Conservation (phyloP, 2,329 filamentous ascomycete genomes). For the Pseudocercospora crystallina region DNA sequence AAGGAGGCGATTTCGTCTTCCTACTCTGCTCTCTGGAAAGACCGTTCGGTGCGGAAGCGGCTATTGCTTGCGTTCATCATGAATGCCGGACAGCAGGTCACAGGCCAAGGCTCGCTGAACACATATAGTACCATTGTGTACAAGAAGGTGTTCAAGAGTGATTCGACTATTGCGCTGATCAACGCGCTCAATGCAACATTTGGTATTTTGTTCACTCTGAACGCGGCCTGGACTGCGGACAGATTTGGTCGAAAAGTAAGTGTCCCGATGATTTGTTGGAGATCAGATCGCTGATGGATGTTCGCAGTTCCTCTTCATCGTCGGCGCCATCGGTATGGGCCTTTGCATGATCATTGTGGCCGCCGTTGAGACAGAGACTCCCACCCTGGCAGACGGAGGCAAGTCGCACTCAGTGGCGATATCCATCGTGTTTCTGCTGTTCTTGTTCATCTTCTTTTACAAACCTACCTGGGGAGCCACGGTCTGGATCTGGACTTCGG, state of each 20-base stretch:
- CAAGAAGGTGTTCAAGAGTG: conserved; percentile 64
- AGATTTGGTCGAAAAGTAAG: conserved; percentile 62
- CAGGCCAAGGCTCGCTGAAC: conserved; percentile 71
- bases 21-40: conserved; percentile 68
- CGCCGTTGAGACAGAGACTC: conserved; percentile 58
- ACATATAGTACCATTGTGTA: conserved; percentile 73
- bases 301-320: conserved; percentile 61
- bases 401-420: conserved; percentile 64
- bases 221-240: conserved; percentile 72
- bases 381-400: conserved; percentile 50
- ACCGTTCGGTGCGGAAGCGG: conserved; percentile 66
- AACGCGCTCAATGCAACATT: conserved; percentile 73
- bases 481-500: conserved; percentile 70
- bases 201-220: conserved; percentile 70
- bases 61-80: conserved; percentile 64
- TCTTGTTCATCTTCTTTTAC: conserved; percentile 37
- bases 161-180: conserved; percentile 66
- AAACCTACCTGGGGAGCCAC: conserved; percentile 60
- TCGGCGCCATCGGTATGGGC: conserved; percentile 67
- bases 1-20: conserved; percentile 64
- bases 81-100: conserved; percentile 71
- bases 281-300: not conserved
- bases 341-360: conserved; percentile 68
- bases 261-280: not conserved
- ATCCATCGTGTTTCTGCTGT: conserved; percentile 62